Base-by-base conservation (phyloP, 1,139 yeast species). In the Sugiyamaella novakii region DNA sequence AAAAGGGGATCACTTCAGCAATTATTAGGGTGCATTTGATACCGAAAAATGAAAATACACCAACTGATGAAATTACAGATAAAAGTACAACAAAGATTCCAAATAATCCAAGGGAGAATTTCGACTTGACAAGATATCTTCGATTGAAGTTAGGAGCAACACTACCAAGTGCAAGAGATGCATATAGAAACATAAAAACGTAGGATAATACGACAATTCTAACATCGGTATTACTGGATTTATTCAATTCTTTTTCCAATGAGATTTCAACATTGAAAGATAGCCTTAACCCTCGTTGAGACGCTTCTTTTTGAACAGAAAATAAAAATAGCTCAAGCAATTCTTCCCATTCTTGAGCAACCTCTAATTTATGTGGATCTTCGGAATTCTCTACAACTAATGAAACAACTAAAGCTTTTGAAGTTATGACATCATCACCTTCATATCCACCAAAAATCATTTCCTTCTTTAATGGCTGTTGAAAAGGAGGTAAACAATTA, bases 1-100 rank as follows among this genome's bases (percentile, higher is more conserved):
- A 71, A 61, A 92, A 92, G n/a, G 98, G 98, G 38, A 92, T 92
- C 3, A 92, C 98, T 64, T 92, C 98, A 1, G 98, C 97, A 55
- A 92, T 88, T 55, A 92, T 91, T 34, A 92, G 72, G 0, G 98
- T 92, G 0, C 95, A 87, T 60, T 86, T 87, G 45, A 91, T 69
- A 0, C 95, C 95, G 15, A 85, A 56, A 8, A 79, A 61, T 6
- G 95, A 77, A 65, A 87, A 84, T n/a, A 87, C 59, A 43, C 58
- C 97, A 1, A 89, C 87, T 0, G 97, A 80, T 1, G 95, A 77
- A 0, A 80, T 67, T 0, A 91, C 95, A 0, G 97, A 88, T 12
- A 87, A 64, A 19, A 88, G 66, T 5, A 92, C 96, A 34, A 91
- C 85, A 10, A 81, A 54, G 25, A 92, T 87, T 0, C 98, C 98